phyloP scores from a whole-genome alignment of 768 basidiomycete genomes.

The Chalciporus pseudorubinellus region DNA sequence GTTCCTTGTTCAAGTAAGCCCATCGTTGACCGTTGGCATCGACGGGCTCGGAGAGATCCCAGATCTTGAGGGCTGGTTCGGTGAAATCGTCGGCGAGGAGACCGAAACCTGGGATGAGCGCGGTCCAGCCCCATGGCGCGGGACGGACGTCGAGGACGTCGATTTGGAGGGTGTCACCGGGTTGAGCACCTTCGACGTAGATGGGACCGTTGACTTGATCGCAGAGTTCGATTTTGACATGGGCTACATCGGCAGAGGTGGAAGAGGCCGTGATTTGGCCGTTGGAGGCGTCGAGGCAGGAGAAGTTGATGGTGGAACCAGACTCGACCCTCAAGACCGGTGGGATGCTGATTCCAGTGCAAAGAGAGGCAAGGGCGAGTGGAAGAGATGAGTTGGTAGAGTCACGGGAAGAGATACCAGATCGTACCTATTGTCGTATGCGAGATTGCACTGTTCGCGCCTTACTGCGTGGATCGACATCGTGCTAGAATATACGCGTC shows the following conservation, averaged over 20 bases:
- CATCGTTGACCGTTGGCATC: conserved; percentile 29
- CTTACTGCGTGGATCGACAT: conserved; percentile 56
- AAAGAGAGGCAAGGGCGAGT: no score
- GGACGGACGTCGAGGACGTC: conserved; percentile 53
- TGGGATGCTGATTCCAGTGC: conserved; percentile 39
- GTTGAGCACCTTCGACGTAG: conserved; percentile 47
- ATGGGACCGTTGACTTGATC: conserved; percentile 63
- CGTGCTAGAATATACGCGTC: background rate
- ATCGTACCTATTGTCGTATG: conserved; percentile 58
- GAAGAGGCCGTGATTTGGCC: conserved; percentile 52
- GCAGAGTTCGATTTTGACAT: conserved; percentile 46
- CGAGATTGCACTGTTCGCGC: conserved; percentile 51
- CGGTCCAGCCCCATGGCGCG: conserved; percentile 65
- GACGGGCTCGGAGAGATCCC: conserved; percentile 39
- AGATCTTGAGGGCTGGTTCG: conserved; percentile 52
- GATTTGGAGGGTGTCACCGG: conserved; percentile 59
- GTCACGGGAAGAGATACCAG: background rate
- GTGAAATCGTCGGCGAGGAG: conserved; percentile 55
- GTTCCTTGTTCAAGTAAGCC: conserved; percentile 51
- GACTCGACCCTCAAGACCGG: conserved; percentile 50
- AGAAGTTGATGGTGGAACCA: conserved; percentile 54
- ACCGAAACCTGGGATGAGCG: conserved; percentile 57
- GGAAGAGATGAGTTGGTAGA: background rate
- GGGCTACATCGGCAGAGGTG: conserved; percentile 34
- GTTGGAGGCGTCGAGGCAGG: conserved; percentile 64